Conservation (phyloP, 2,329 filamentous ascomycete species). For the Nigrospora osmanthi region DNA sequence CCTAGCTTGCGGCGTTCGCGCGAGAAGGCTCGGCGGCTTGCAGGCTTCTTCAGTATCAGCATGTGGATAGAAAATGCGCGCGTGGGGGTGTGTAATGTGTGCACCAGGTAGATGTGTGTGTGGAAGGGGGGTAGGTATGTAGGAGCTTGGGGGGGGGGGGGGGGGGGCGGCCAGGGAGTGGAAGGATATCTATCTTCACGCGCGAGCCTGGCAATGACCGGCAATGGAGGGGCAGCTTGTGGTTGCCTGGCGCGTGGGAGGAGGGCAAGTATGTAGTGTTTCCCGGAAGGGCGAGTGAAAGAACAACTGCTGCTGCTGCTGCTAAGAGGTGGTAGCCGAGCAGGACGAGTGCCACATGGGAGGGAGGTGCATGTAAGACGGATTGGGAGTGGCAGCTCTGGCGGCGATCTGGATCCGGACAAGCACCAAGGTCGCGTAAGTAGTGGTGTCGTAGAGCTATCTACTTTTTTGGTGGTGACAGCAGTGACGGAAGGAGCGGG, state of each 20-base stretch:
- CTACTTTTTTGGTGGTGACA: slow-evolving; percentile 6
- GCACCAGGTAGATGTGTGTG: neutral
- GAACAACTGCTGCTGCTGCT: too few species aligned
- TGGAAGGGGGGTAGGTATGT: neutral
- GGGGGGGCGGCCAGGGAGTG: neutral
- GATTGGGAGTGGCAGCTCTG: neutral
- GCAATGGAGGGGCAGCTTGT: neutral
- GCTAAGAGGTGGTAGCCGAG: too few species aligned
- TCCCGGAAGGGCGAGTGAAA: too few species aligned
- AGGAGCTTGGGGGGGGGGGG: neutral
- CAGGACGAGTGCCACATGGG: too few species aligned
- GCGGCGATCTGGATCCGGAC: neutral
- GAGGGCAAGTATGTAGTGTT: too few species aligned
- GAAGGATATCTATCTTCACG: neutral
- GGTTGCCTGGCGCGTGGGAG: neutral
- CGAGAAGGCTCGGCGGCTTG: slow-evolving; percentile 44
- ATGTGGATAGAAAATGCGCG: slow-evolving; percentile 36
- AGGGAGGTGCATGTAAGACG: neutral
- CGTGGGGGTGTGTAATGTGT: slow-evolving; percentile 2
- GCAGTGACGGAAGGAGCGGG: slow-evolving; percentile 3
- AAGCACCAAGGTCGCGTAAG: neutral
- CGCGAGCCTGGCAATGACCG: neutral
- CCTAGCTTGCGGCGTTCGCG: slow-evolving; percentile 37
- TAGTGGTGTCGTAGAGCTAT: neutral
- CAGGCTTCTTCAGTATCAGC: slow-evolving; percentile 42